phyloP scores from a whole-genome alignment of 225 moss, liverwort and hornwort genomes.

The Pseudoscleropodium purum region DNA sequence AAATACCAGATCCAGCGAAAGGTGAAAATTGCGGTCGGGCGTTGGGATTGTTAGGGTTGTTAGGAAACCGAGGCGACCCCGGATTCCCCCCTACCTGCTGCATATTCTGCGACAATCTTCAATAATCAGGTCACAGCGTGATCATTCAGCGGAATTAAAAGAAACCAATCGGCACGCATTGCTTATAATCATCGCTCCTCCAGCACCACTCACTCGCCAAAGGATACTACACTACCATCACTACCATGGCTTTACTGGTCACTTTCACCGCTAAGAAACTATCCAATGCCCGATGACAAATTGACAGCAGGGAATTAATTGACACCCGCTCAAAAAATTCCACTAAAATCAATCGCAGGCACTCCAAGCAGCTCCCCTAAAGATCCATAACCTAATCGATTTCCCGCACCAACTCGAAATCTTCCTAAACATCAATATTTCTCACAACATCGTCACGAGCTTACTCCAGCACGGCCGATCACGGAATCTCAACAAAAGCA shows the following conservation, averaged over 20 bases:
- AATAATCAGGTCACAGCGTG: neutral
- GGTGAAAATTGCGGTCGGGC: slow-evolving; percentile 27
- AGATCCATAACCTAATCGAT: neutral
- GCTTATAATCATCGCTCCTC: neutral
- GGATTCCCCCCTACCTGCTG: neutral
- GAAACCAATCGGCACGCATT: neutral
- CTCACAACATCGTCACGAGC: neutral
- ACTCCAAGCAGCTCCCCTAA: neutral
- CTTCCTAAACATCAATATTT: neutral
- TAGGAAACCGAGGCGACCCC: slow-evolving; percentile 39
- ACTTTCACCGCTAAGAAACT: neutral
- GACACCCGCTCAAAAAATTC: neutral
- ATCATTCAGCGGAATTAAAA: neutral
- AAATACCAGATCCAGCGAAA: slow-evolving; percentile 27
- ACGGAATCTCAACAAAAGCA: neutral
- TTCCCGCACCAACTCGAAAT: neutral
- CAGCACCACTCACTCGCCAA: neutral
- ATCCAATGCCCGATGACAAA: neutral
- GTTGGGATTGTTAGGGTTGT: slow-evolving; percentile 10
- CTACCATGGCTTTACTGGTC: neutral
- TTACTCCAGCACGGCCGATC: neutral
- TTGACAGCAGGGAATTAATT: neutral
- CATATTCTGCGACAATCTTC: neutral
- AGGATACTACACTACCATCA: neutral
- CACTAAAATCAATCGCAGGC: neutral